Base-by-base conservation (phyloP, 2,329 filamentous ascomycete species). In the Alternaria ventricosa region DNA sequence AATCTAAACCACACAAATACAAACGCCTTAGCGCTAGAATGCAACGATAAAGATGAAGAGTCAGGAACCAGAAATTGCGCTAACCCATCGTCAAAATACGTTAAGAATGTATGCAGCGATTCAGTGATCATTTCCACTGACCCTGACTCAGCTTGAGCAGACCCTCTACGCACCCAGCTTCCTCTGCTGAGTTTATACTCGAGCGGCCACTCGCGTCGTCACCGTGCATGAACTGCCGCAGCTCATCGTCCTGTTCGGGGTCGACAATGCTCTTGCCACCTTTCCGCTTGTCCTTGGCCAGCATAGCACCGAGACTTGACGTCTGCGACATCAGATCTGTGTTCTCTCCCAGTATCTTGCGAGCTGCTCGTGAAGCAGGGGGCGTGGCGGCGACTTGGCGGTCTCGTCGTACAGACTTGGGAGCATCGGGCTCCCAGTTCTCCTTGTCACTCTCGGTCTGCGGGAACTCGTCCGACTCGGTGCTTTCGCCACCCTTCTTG, bases 401-500 rank as follows among this genome's bases (percentile, higher is more conserved):
- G 43, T 68, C 51, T 9, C 75, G 72, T 20, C 72, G 72, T 23
- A 79, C 82, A 60, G 73, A 68, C 55, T 68, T 70, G 13, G 70
- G 63, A 55, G 75, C 68, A 15, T 78, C 71, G n/a, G 87, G 87
- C 44, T 86, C 80, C 88, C 93, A 96, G 76, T 98, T 98, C 82
- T 98, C 95, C 82, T 98, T 98, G 78, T 98, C 95, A 1, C 93
- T 97, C 73, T 97, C 94, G 53, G 88, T 78, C 81, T 87, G 87
- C 76, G 71, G 83, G 71, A 79, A 83, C 79, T 84, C 81, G 23
- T 85, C 82, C 41, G 80, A 79, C 70, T 84, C 82, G 65, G 74
- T 76, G 22, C 70, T 67, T 13, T 70, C 67, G 3, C 64, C 67
- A 44, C 64, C 62, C 49, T 72, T 72, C 45, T 73, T 67, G 51